A percentile compares a stretch with the other conserved stretches of the same genome.
These are phyloP conservation scores for Trypanosoma rangeli DNA, from an alignment of 208 protist species.

Conservation along the genomic window DNA sequence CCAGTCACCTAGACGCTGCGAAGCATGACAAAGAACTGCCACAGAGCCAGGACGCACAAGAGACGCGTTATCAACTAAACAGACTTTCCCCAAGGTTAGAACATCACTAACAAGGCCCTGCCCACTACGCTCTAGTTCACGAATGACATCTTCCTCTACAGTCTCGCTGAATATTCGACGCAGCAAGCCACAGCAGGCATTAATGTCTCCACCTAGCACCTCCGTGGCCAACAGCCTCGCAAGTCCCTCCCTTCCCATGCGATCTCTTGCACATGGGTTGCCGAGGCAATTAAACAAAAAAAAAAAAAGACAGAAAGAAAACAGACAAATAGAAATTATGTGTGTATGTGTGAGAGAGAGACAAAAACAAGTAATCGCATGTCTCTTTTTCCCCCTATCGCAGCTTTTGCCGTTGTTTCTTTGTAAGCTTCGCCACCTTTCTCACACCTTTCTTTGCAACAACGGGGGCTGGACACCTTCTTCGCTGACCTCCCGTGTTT, in stretches of 20 bases:
- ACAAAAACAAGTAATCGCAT: background rate
- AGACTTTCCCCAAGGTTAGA: conserved; percentile 45
- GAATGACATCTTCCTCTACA: conserved; percentile 14
- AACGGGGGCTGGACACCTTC: background rate
- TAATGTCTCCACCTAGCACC: conserved; percentile 62
- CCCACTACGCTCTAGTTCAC: background rate
- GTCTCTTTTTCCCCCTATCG: background rate
- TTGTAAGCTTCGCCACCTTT: background rate
- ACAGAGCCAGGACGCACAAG: conserved; percentile 65
- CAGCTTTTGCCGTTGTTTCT: background rate
- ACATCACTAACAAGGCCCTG: conserved; percentile 39
- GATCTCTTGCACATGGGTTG: background rate
- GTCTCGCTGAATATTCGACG: conserved; percentile 71
- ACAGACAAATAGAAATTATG: conserved; percentile 2
- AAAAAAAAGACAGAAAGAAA: conserved; percentile 7
- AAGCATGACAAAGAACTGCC: conserved; percentile 70
- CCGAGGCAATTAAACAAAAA: background rate
- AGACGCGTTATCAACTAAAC: conserved; percentile 42
- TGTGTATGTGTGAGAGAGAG: conserved; percentile 1
- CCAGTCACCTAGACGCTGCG: conserved; percentile 78
- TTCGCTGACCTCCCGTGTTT: background rate
- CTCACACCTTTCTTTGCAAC: background rate
- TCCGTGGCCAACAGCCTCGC: conserved; percentile 50
- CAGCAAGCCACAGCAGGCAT: conserved; percentile 79
- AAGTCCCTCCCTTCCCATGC: conserved; percentile 45